Percentiles rank a stretch among this genome's conserved stretches.
Conservation (phyloP, 495 filamentous ascomycete species). For the Xylaria scruposa region DNA sequence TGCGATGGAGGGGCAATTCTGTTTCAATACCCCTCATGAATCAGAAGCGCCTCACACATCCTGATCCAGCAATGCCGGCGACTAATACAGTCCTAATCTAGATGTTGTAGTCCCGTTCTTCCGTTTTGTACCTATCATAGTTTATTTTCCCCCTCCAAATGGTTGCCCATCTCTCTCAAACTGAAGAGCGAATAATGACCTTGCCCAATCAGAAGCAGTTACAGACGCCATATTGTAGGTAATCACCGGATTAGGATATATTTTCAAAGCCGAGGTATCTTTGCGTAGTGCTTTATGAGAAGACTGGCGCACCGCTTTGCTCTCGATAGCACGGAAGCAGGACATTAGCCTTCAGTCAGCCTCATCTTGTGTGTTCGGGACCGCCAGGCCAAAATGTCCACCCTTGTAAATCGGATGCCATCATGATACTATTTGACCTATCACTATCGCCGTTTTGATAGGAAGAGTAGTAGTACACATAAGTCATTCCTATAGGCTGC, state of each 20-base stretch:
- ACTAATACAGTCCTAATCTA: not conserved
- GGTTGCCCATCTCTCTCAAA: not conserved
- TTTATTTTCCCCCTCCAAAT: not conserved
- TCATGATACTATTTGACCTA: not conserved
- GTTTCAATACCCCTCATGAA: constrained; percentile 10
- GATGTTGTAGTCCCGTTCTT: not conserved
- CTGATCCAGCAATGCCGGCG: not conserved
- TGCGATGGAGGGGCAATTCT: constrained; percentile 7
- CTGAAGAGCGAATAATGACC: not conserved
- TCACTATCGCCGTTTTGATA: not conserved
- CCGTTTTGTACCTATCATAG: not conserved
- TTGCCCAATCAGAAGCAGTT: not conserved
- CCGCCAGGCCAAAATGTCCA: not conserved
- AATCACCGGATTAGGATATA: constrained; percentile 19
- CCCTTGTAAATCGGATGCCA: not conserved
- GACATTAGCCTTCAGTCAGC: not conserved
- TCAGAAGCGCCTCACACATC: not conserved
- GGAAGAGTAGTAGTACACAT: no score
- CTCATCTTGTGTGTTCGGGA: constrained; percentile 7
- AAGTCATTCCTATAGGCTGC: not conserved
- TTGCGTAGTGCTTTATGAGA: not conserved
- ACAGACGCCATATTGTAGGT: not conserved
- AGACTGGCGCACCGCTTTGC: not conserved
- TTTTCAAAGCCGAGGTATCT: not conserved
- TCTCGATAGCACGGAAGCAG: constrained; percentile 1